phyloP scores from a whole-genome alignment of 306 rosid genomes.

The Ochetophila trinervis region DNA sequence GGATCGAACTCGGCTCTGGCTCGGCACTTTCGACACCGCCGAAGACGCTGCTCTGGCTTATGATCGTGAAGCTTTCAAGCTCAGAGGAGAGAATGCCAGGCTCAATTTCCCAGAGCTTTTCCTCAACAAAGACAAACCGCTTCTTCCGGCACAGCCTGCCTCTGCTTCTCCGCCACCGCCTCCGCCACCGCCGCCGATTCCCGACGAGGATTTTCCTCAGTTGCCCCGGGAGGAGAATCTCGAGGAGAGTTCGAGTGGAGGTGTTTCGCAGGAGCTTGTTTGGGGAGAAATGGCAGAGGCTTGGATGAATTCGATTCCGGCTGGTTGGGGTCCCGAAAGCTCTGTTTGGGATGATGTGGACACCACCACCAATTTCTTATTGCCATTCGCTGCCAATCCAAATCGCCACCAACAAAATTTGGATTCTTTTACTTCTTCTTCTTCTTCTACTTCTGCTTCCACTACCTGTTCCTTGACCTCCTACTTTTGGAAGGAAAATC shows the following conservation, averaged over 20 bases:
- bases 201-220: constrained; percentile 46
- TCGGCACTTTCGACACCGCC: constrained; percentile 94
- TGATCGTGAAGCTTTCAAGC: constrained; percentile 86
- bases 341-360: constrained; percentile 96
- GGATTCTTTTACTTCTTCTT: constrained; percentile 38
- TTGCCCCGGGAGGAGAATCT: no score
- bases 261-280: constrained; percentile 55
- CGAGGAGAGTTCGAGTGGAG: no score
- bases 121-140: constrained; percentile 48
- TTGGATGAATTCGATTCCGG: constrained; percentile 84
- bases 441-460: constrained; percentile 37
- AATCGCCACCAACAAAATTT: constrained; percentile 38
- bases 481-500: constrained; percentile 51
- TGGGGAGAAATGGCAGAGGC: constrained; percentile 90
- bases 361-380: constrained; percentile 47
- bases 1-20: constrained; percentile 88
- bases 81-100: constrained; percentile 92
- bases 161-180: constrained; percentile 34
- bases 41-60: constrained; percentile 98
- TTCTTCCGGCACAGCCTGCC: constrained; percentile 22
- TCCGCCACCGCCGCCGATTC: constrained; percentile 9
- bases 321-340: constrained; percentile 93
- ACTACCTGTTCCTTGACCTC: constrained; percentile 47
- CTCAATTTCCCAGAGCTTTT: constrained; percentile 87
- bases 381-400: constrained; percentile 31